Conservation (phyloP, 257 asterid species). For the Henckelia pumila region DNA sequence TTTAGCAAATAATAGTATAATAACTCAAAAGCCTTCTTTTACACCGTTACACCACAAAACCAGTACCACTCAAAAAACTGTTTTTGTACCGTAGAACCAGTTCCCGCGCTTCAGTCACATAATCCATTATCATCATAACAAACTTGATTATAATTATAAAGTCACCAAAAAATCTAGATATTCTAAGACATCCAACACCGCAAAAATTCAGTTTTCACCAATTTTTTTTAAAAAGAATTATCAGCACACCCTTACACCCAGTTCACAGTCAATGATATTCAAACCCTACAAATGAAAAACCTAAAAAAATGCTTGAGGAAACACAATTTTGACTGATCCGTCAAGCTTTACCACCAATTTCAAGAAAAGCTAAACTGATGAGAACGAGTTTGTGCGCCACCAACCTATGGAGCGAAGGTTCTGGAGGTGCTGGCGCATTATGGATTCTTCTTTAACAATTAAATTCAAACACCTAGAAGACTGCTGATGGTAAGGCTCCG, state of each 20-base stretch:
- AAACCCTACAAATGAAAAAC: neutral
- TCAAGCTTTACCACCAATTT: neutral
- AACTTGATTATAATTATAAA: too few relatives aligned
- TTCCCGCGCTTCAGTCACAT: too few relatives aligned
- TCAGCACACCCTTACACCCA: neutral
- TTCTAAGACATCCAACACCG: neutral
- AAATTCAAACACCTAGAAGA: slow-evolving; percentile 63
- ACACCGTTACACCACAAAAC: too few relatives aligned
- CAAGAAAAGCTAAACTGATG: neutral
- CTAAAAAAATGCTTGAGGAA: neutral
- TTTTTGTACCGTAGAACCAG: too few relatives aligned
- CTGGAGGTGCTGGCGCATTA: slow-evolving; percentile 74
- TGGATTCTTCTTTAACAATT: slow-evolving; percentile 61
- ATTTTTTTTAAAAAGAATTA: too few relatives aligned
- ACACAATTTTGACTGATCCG: neutral
- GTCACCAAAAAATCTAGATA: too few relatives aligned
- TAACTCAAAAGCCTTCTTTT: too few relatives aligned
- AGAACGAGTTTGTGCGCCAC: slow-evolving; percentile 11
- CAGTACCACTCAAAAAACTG: too few relatives aligned
- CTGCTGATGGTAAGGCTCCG: slow-evolving; percentile 60
- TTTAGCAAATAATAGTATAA: too few relatives aligned
- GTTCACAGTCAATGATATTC: neutral
- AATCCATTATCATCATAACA: too few relatives aligned
- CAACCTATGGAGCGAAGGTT: slow-evolving; percentile 77
- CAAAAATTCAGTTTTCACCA: neutral